phyloP scores from a whole-genome alignment of 2,329 filamentous ascomycete genomes.

The Malbranchea cinnamomea region DNA sequence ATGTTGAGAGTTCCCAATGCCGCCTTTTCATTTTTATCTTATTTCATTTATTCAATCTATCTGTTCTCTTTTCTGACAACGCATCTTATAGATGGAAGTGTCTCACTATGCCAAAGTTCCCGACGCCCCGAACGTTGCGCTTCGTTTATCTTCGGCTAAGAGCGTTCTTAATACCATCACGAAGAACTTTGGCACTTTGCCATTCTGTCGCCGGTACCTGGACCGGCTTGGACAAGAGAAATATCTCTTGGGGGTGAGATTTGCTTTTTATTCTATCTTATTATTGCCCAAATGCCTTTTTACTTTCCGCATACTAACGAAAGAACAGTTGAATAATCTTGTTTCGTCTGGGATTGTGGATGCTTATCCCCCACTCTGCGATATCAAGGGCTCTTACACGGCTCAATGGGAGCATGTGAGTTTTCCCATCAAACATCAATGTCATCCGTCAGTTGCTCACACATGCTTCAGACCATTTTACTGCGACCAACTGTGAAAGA shows the following conservation, averaged over 20 bases:
- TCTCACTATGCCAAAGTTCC: slow-evolving; percentile 71
- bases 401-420: slow-evolving; percentile 89
- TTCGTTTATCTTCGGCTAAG: slow-evolving; percentile 70
- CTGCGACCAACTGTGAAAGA: slow-evolving; percentile 72
- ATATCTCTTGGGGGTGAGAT: slow-evolving; percentile 69
- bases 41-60: slow-evolving; percentile 7
- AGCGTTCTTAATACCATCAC: slow-evolving; percentile 76
- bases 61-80: background rate
- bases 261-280: slow-evolving; percentile 3
- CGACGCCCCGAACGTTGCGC: slow-evolving; percentile 59
- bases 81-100: slow-evolving; percentile 47
- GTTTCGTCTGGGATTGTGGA: slow-evolving; percentile 74
- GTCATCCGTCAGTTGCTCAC: background rate
- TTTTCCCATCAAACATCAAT: slow-evolving; percentile 12
- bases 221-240: slow-evolving; percentile 91
- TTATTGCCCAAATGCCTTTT: background rate
- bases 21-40: too few relatives aligned
- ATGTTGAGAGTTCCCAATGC: too few relatives aligned
- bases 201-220: slow-evolving; percentile 79
- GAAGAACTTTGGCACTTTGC: slow-evolving; percentile 89
- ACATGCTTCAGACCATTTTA: slow-evolving; percentile 48
- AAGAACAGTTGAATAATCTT: slow-evolving; percentile 70
- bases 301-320: slow-evolving; percentile 11
- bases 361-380: slow-evolving; percentile 74
- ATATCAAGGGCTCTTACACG: slow-evolving; percentile 88